Base-by-base conservation (phyloP, 345 rosid species). In the Orychophragmus violaceus region DNA sequence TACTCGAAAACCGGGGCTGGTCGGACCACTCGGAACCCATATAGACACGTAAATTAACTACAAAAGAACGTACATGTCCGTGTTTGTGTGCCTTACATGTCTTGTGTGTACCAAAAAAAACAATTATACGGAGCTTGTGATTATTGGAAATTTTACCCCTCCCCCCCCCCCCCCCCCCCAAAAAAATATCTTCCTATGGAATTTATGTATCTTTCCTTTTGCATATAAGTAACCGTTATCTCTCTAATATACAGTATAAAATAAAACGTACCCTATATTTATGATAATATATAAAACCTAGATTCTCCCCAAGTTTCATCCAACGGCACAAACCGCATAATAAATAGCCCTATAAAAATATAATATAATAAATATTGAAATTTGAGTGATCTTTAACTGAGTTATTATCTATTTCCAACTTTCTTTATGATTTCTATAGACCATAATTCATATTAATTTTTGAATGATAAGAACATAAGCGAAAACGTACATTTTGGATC, bases 281-380 rank as follows among this genome's bases (percentile, higher is more conserved):
- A 45, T 8, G 32, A 44, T 16, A 24, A 14, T 54, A 56, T 61
- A 29, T 45, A 54, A 74, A 68, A 68, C 78, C 74, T 74, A 61
- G 70, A 55, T 68, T 57, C 70, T 61, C 78, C 70, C 45, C 48
- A 67, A 62, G 45, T 24, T 46, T 55, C 74, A 69, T 74, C 74
- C 74, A 74, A 74, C 70, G 74, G 74, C 74, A 60, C 68, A 68
- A 54, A 62, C 59, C 46, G 28, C 59, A 54, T 74, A 62, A 62
- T 54, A 62, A 68, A 74, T 74, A 61, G 3, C 64, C 55, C 70
- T 55, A 62, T 56, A 55, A 62, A 62, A 46, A 68, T 59, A 45
- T 27, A 14, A 74, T 42, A 68, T 51, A 36, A 46, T 56, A 72
- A 23, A 64, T 27, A 24, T 51, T 56, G 60, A 50, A 58, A 58